Conservation (phyloP, 768 basidiomycete genomes). For the Boletus eberwhitei region DNA sequence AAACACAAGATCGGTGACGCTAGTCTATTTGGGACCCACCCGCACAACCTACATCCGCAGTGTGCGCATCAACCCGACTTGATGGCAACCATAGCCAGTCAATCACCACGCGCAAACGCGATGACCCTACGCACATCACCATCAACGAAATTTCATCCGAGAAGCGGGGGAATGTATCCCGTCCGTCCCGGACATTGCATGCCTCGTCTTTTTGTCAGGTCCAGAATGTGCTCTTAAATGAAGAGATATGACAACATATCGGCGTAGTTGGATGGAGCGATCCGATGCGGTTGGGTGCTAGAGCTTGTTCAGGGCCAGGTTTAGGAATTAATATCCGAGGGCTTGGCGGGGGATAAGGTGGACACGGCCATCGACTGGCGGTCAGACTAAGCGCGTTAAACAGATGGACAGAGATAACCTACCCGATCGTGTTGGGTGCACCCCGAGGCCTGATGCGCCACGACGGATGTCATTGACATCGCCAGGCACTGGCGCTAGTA, state of each 20-base stretch:
- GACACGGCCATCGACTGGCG: neutral
- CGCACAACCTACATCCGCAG: constrained; percentile 1
- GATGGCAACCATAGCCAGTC: neutral
- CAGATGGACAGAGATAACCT: too few species aligned
- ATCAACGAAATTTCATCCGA: neutral
- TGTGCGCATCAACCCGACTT: neutral
- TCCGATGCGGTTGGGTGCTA: neutral
- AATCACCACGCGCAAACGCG: neutral
- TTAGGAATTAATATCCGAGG: neutral
- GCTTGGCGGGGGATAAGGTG: neutral
- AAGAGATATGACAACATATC: neutral
- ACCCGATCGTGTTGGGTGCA: neutral
- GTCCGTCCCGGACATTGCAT: neutral
- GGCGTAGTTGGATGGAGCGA: neutral
- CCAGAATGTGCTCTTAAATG: neutral
- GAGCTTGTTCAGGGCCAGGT: neutral
- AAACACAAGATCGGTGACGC: neutral
- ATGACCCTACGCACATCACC: neutral
- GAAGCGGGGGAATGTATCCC: neutral
- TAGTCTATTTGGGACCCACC: neutral
- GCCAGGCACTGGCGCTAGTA: neutral
- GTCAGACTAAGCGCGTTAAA: neutral
- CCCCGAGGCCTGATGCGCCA: neutral
- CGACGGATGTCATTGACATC: neutral
- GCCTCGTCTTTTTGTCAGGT: neutral